phyloP scores from a whole-genome alignment of 2,329 filamentous ascomycete species.

The Pestalotiopsis sp. region DNA sequence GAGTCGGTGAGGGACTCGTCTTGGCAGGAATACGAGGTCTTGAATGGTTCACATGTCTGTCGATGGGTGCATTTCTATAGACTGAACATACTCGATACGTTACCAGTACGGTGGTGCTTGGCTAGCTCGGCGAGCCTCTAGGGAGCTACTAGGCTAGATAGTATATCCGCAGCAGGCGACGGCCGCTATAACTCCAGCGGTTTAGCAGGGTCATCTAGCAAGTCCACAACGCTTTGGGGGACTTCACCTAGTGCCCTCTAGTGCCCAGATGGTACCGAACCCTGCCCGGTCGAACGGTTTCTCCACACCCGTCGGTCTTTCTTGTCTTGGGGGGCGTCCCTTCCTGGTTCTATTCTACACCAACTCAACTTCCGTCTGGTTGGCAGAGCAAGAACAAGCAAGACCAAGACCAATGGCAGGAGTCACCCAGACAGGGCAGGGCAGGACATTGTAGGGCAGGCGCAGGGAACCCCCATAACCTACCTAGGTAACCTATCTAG shows the following conservation, averaged over 20 bases:
- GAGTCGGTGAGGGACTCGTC: neutral
- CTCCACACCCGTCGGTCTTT: conserved; percentile 3
- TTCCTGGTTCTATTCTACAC: neutral
- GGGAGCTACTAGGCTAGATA: neutral
- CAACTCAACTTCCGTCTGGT: neutral
- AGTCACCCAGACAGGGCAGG: no score
- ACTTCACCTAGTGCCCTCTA: neutral
- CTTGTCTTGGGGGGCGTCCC: neutral
- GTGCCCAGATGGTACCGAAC: neutral
- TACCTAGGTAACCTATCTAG: no score
- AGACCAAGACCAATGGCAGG: no score
- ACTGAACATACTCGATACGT: neutral
- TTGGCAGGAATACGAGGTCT: neutral
- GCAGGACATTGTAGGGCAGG: no score
- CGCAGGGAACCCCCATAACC: no score
- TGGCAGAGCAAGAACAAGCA: neutral
- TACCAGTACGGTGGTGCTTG: neutral
- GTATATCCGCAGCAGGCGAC: neutral
- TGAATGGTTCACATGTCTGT: neutral
- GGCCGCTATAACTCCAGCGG: neutral
- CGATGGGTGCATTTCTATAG: neutral
- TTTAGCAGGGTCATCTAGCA: neutral
- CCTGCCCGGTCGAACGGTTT: conserved; percentile 2
- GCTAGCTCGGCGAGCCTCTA: neutral
- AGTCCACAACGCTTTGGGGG: neutral